phyloP scores from a whole-genome alignment of 768 basidiomycete genomes.

The Suillus tomentosus region DNA sequence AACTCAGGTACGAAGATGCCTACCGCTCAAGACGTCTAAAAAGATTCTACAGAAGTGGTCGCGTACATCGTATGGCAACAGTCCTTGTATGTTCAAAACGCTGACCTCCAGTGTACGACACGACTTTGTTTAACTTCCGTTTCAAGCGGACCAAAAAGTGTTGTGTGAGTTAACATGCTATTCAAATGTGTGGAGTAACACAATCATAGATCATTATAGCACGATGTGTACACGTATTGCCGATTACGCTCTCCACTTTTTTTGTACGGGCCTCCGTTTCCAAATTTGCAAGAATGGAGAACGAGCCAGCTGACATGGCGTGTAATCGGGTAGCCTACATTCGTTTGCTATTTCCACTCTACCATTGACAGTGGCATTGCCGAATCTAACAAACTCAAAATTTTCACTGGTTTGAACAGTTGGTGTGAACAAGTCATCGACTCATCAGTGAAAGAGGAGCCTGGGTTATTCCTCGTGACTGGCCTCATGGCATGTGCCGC shows the following conservation, averaged over 20 bases:
- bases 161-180: neutral
- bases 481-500: constrained; percentile 1
- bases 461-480: constrained; percentile 4
- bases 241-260: neutral
- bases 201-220: constrained; percentile 3
- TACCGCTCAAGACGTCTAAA: neutral
- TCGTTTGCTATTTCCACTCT: neutral
- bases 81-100: neutral
- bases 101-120: neutral
- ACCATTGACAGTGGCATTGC: neutral
- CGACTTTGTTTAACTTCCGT: neutral
- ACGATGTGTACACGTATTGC: neutral
- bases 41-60: neutral
- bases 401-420: neutral
- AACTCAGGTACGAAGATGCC: neutral
- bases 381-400: neutral
- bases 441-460: constrained; percentile 2
- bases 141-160: neutral
- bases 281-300: neutral
- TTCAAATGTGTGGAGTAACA: constrained; percentile 6
- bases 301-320: constrained; percentile 4
- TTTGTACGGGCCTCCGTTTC: constrained; percentile 16
- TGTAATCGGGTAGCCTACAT: neutral
- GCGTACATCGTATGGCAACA: neutral
- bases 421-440: neutral